These are phyloP conservation scores for Lasiosphaeriaceae sp. DNA, from an alignment of 495 filamentous ascomycete species.

Conservation along the genomic window DNA sequence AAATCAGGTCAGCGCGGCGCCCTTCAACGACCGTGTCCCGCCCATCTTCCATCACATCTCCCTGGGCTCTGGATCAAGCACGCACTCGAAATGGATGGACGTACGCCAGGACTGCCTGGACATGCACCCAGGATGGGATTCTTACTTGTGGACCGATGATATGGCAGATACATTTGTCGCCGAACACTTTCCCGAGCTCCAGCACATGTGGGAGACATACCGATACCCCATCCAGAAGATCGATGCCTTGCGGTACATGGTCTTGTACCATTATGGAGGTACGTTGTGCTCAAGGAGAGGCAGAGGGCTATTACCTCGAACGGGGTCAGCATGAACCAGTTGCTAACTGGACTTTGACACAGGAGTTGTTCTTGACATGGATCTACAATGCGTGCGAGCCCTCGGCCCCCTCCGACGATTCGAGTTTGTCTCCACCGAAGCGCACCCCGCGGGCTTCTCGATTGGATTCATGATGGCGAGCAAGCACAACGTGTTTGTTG, in stretches of 20 bases:
- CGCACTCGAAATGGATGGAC: conserved; percentile 26
- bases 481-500: conserved; percentile 30
- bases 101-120: conserved; percentile 34
- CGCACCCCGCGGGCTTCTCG: conserved; percentile 37
- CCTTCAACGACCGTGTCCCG: conserved; percentile 31
- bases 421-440: conserved; percentile 37
- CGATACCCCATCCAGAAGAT: conserved; percentile 32
- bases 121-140: conserved; percentile 35
- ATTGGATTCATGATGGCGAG: conserved; percentile 44
- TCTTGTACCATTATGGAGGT: conserved; percentile 36
- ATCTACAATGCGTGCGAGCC: conserved; percentile 37
- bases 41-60: conserved; percentile 38
- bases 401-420: conserved; percentile 39
- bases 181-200: conserved; percentile 27
- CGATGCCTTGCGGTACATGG: conserved; percentile 36
- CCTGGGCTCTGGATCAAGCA: conserved; percentile 21
- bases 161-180: conserved; percentile 25
- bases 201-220: conserved; percentile 26
- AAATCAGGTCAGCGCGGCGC: conserved; percentile 25
- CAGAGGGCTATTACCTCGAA: neutral
- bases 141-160: conserved; percentile 35
- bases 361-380: conserved; percentile 40
- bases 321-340: neutral
- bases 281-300: neutral
- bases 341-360: neutral